Conservation (phyloP, 129 eudicot genomes). For the Sambucus nigra region DNA sequence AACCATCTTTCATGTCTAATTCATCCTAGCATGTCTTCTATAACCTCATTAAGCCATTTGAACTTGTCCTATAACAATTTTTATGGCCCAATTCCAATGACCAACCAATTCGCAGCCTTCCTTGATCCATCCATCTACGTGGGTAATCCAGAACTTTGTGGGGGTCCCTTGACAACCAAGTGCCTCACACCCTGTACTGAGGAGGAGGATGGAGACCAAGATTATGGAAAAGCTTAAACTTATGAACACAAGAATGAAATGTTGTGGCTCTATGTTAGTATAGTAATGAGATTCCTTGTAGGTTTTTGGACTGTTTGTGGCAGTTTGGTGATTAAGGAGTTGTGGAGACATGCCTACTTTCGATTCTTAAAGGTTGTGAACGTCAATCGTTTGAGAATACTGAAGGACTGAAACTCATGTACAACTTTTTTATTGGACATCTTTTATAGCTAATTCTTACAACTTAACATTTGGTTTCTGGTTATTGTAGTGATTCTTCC, state of each 20-base stretch:
- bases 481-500: too few relatives aligned
- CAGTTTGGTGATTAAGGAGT: constrained; percentile 11
- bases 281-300: constrained; percentile 4
- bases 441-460: too few relatives aligned
- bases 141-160: constrained; percentile 16
- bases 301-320: constrained; percentile 20
- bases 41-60: constrained; percentile 11
- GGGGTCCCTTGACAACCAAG: constrained; percentile 9
- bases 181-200: neutral
- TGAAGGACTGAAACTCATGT: too few relatives aligned
- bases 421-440: too few relatives aligned
- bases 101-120: constrained; percentile 15
- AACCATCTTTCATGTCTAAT: constrained; percentile 12
- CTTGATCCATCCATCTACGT: constrained; percentile 17
- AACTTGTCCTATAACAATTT: constrained; percentile 17
- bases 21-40: neutral
- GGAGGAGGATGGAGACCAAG: neutral
- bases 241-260: neutral
- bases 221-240: neutral
- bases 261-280: neutral
- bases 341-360: constrained; percentile 14
- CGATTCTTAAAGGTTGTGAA: neutral
- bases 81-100: constrained; percentile 13
- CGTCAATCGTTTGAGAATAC: too few relatives aligned
- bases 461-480: too few relatives aligned